Evolutionary conservation across 352 stramenopile species (phyloP), one percentile per base, ranked within the genome.

Genomic region (Phytophthora boehmeriae): DNA sequence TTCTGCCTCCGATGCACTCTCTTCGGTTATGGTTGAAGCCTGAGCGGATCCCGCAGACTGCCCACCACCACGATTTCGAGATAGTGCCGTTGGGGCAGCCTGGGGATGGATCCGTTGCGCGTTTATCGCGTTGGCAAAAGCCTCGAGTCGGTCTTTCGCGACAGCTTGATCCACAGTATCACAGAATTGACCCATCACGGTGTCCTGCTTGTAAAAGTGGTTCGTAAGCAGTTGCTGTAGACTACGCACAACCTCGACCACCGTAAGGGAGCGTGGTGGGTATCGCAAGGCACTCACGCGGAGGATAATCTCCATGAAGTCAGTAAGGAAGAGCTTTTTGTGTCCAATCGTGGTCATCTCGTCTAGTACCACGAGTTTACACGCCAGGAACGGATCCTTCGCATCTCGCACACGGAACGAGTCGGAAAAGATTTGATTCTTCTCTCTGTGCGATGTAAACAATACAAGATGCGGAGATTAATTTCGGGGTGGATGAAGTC

Each of bases 271-370:
- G 41, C 51, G 62, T 27, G 78, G 71, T 10, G 83, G 83, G 35
- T 90, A 90, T 56, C 83, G 80, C 30, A 89, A 60, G 30, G 82
- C 59, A 28, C 71, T 76, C 25, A 90, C 63, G 14, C 83, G 83
- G 57, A 90, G 53, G 16, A 90, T 60, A 3, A 92, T 66, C 68
- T 92, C 83, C 76, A 92, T 90, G 25, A 92, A 92, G 42, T 92
- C 83, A 14, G 78, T 89, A 28, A 90, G 65, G 46, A 75, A 88
- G 13, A 92, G 71, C 46, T 90, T 88, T 59, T 90, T 90, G 66
- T 90, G 80, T 20, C 78, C 77, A 1, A 75, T 58, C 2, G 78
- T 88, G 9, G 77, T 72, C 80, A 92, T 92, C 54, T 92, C 83
- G 66, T 92, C 80, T 60, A 90, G 59, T 27, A 90, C 76, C 1